Evolutionary conservation across 352 stramenopile genomes (phyloP).

Genomic region (Phytophthora syringae): DNA sequence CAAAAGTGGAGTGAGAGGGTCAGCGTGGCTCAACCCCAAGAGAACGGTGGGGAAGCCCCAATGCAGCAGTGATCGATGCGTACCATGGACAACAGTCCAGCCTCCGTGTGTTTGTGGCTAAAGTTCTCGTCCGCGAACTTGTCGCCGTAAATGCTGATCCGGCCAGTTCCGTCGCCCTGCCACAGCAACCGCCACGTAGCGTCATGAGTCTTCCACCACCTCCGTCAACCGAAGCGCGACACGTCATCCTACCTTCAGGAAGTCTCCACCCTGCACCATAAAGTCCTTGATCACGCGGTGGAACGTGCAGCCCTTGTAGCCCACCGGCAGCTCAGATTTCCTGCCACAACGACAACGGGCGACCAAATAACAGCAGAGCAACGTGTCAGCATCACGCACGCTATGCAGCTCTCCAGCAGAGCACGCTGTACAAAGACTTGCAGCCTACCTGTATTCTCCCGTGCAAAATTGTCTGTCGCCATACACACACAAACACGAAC

Average conservation of each 20-base stretch:
- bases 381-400: conserved; percentile 10
- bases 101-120: conserved; percentile 82
- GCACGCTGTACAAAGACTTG: neutral
- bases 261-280: conserved; percentile 91
- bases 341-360: conserved; percentile 35
- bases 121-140: conserved; percentile 90
- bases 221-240: neutral
- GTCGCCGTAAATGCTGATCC: conserved; percentile 90
- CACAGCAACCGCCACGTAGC: conserved; percentile 15
- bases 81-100: conserved; percentile 86
- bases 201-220: neutral
- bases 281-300: conserved; percentile 93
- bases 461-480: conserved; percentile 94
- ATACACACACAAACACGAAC: conserved; percentile 6
- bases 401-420: neutral
- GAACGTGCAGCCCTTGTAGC: conserved; percentile 90
- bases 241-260: conserved; percentile 68
- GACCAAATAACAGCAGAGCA: conserved; percentile 35
- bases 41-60: neutral
- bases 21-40: neutral
- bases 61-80: neutral
- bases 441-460: conserved; percentile 92
- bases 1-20: neutral
- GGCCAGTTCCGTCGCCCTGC: conserved; percentile 81
- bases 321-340: conserved; percentile 83